Evolutionary conservation across 2,329 filamentous ascomycete genomes (phyloP).

Genomic region (Cyclaneusma minus): DNA sequence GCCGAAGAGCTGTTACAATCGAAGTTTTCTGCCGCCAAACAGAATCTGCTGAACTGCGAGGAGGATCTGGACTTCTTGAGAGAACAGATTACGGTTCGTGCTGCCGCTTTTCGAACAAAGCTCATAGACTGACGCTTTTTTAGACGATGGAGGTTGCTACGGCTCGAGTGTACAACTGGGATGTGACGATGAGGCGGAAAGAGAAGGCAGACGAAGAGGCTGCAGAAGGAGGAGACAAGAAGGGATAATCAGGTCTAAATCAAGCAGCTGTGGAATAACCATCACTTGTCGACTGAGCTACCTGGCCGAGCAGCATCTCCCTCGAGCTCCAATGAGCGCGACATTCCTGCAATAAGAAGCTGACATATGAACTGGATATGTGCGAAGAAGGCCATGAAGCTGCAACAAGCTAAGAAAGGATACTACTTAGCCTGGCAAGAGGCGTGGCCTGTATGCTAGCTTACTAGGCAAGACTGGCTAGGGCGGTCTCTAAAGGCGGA

Average conservation of each 20-base stretch:
- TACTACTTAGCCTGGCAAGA: too few relatives aligned
- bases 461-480: too few relatives aligned
- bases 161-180: slow-evolving; percentile 98
- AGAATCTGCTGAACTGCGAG: slow-evolving; percentile 73
- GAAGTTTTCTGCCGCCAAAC: slow-evolving; percentile 66
- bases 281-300: too few relatives aligned
- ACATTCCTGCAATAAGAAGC: too few relatives aligned
- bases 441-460: too few relatives aligned
- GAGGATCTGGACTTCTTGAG: slow-evolving; percentile 92
- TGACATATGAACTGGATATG: too few relatives aligned
- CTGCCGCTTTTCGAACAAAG: neutral
- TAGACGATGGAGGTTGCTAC: slow-evolving; percentile 94
- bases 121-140: slow-evolving; percentile 1
- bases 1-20: slow-evolving; percentile 63
- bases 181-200: slow-evolving; percentile 88
- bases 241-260: slow-evolving; percentile 15
- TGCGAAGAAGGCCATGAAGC: too few relatives aligned
- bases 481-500: too few relatives aligned
- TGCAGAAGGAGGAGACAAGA: slow-evolving; percentile 17
- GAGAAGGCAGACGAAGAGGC: slow-evolving; percentile 54
- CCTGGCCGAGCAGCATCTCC: too few relatives aligned
- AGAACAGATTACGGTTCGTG: slow-evolving; percentile 85
- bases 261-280: too few relatives aligned
- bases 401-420: too few relatives aligned
- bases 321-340: too few relatives aligned